Base-by-base conservation (phyloP, 2,329 filamentous ascomycete genomes). In the Exophiala dermatitidis region DNA sequence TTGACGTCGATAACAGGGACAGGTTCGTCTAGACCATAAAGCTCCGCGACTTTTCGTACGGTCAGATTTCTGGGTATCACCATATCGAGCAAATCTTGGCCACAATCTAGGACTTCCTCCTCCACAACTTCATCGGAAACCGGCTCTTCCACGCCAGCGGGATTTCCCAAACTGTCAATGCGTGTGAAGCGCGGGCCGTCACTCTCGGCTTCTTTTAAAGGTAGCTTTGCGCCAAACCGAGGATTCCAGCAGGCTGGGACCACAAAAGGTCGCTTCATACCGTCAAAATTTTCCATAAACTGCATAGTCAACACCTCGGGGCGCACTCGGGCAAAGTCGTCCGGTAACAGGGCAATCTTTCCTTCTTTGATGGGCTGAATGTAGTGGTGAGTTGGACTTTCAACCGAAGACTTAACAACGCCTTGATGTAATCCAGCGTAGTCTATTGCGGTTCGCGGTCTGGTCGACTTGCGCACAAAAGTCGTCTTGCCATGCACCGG, bases 361-460 rank as follows among this genome's bases (percentile, higher is more conserved):
- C 81, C 81, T 58, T 84, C 79, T 62, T 83, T 83, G 67, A 86
- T 82, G 4, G 79, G 78, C 58, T 82, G 76, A 51, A 86, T 82
- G 64, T 85, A 85, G 63, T 84, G 83, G 64, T 86, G 83, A 57
- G 85, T 81, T 46, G 77, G 71, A 32, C 79, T 79, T 56, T 85
- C 81, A 50, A 80, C 79, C 4, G 81, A 81, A 1, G 81, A 81
- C 65, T 83, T 83, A 48, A 85, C 71, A 9, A 84, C 75, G 38
- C 83, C 83, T 66, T 83, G 78, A 60, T 85, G 82, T 38, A 86
- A 71, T 45, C 82, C 81, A 46, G 82, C 82, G 66, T 86, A 86
- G 64, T 86, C 83, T 54, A 85, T 84, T 10, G 79, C 77, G 33
- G 80, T 81, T 62, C 83, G 80, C 32, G 81, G 80, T 49, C 83